Conservation (phyloP, 2,329 filamentous ascomycete species). For the Ceratocystis colombiana region DNA sequence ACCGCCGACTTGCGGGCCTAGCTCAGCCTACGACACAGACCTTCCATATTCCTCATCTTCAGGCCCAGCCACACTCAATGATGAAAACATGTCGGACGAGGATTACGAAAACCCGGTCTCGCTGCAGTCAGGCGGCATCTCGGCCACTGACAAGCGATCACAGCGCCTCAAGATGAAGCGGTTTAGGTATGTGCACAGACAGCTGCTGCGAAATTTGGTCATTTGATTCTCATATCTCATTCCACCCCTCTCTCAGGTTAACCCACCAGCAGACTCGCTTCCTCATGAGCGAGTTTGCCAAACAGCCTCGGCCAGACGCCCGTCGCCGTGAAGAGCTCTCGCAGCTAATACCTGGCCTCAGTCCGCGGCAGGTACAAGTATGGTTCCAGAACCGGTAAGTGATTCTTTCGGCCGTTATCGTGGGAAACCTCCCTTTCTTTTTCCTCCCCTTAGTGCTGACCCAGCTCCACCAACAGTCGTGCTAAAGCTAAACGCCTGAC, state of each 20-base stretch:
- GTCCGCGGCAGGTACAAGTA: slow-evolving; percentile 86
- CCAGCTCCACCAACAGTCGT: slow-evolving; percentile 31
- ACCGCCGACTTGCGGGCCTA: neutral
- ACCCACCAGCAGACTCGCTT: slow-evolving; percentile 97
- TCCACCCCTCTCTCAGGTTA: slow-evolving; percentile 46
- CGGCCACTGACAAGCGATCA: slow-evolving; percentile 47
- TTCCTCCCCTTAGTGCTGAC: neutral
- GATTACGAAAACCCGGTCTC: slow-evolving; percentile 30
- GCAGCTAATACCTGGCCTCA: slow-evolving; percentile 81
- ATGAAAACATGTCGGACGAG: slow-evolving; percentile 43
- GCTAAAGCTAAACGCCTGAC: slow-evolving; percentile 63
- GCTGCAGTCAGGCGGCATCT: slow-evolving; percentile 34
- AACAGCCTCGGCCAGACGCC: slow-evolving; percentile 87
- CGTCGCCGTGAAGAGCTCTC: slow-evolving; percentile 80
- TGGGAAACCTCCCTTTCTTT: neutral
- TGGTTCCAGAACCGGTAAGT: slow-evolving; percentile 95
- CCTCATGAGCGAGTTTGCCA: slow-evolving; percentile 92
- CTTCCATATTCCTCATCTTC: neutral
- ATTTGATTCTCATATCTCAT: neutral
- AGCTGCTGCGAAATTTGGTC: neutral
- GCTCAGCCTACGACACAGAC: neutral
- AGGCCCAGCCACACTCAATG: slow-evolving; percentile 36
- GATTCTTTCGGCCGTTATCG: neutral
- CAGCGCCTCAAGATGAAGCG: slow-evolving; percentile 63
- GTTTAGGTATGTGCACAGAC: slow-evolving; percentile 51